These are phyloP conservation scores for Colletotrichum sojae DNA, from an alignment of 2,329 filamentous ascomycete species.

Conservation along the genomic window DNA sequence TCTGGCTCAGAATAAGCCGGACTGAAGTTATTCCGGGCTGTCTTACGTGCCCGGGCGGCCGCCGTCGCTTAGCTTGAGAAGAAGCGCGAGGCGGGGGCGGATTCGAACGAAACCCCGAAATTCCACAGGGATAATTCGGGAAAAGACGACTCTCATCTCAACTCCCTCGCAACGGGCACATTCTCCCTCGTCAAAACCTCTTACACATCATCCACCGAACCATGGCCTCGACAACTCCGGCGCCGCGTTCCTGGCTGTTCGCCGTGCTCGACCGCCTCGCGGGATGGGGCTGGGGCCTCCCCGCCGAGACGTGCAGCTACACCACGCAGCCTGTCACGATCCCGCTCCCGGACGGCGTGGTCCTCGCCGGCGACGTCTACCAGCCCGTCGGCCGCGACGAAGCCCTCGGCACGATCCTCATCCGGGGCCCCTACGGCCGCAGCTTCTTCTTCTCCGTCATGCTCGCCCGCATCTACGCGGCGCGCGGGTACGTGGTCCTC, in stretches of 20 bases:
- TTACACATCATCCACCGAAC: neutral
- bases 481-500: slow-evolving; percentile 44
- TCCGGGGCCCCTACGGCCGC: slow-evolving; percentile 41
- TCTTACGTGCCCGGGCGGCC: neutral
- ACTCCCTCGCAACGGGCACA: neutral
- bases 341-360: slow-evolving; percentile 38
- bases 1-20: neutral
- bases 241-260: neutral
- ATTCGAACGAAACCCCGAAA: neutral
- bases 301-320: slow-evolving; percentile 37
- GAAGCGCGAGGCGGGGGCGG: neutral
- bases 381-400: slow-evolving; percentile 35
- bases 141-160: neutral
- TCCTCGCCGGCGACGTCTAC: slow-evolving; percentile 47
- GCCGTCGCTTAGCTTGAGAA: neutral
- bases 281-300: slow-evolving; percentile 20
- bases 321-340: slow-evolving; percentile 31
- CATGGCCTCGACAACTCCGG: neutral
- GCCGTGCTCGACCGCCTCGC: slow-evolving; percentile 6
- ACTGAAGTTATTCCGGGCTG: neutral
- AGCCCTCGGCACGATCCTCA: slow-evolving; percentile 38
- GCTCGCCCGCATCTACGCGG: slow-evolving; percentile 41
- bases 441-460: slow-evolving; percentile 19
- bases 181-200: neutral
- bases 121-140: no score